Conservation (phyloP, 192 early-diverging fungal species). For the Linnemannia zychae region DNA sequence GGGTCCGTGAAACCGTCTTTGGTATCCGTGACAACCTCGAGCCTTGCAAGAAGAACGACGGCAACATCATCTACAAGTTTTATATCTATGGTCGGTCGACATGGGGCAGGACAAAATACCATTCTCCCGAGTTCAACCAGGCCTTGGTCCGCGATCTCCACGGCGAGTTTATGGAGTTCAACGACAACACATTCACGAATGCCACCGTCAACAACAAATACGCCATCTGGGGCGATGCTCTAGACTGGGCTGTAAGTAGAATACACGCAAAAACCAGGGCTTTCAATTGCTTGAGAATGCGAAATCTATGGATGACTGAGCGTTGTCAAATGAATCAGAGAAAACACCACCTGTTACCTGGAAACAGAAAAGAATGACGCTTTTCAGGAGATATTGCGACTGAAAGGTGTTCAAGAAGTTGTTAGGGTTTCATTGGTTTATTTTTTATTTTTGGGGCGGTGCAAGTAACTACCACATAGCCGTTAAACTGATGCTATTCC, state of each 20-base stretch:
- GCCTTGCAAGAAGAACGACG: slow-evolving; percentile 62
- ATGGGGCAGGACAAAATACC: slow-evolving; percentile 20
- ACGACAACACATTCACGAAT: slow-evolving; percentile 51
- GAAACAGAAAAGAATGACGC: no score
- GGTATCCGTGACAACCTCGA: slow-evolving; percentile 65
- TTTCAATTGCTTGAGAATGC: no score
- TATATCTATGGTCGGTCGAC: slow-evolving; percentile 55
- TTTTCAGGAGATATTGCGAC: no score
- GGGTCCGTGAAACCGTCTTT: slow-evolving; percentile 67
- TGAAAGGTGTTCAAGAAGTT: no score
- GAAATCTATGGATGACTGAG: no score
- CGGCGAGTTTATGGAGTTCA: slow-evolving; percentile 68
- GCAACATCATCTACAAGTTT: slow-evolving; percentile 61
- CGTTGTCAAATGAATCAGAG: no score
- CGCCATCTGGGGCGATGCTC: slow-evolving; percentile 38
- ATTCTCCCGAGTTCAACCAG: slow-evolving; percentile 46
- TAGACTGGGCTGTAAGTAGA: slow-evolving; percentile 53
- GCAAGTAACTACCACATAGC: neutral
- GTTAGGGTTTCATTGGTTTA: no score
- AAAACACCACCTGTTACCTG: no score
- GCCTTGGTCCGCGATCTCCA: slow-evolving; percentile 45
- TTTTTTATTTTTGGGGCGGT: neutral
- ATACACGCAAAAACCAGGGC: neutral
- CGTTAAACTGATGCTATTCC: neutral
- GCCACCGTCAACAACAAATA: slow-evolving; percentile 23